These are phyloP conservation scores for Russula vinacea DNA, from an alignment of 768 basidiomycete species.

Conservation along the genomic window DNA sequence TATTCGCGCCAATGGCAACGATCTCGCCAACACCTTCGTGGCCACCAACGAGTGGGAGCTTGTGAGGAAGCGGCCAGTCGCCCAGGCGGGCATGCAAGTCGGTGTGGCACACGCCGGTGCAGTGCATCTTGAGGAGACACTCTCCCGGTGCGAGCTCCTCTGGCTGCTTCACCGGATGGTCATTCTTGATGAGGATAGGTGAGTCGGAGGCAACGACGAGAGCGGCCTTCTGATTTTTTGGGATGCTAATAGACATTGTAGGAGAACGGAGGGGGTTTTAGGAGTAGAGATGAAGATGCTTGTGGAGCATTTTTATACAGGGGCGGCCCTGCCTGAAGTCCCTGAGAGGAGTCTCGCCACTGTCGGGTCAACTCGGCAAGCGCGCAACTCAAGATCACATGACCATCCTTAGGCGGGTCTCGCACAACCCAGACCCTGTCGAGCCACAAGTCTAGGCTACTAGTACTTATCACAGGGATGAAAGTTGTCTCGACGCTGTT, in stretches of 20 bases:
- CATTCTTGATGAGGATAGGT: slow-evolving; percentile 37
- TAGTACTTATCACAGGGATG: too few relatives aligned
- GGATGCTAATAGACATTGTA: slow-evolving; percentile 37
- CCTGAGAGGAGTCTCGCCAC: too few relatives aligned
- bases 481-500: too few relatives aligned
- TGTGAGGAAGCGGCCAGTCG: slow-evolving; percentile 78
- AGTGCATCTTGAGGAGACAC: slow-evolving; percentile 71
- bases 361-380: too few relatives aligned
- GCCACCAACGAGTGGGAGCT: slow-evolving; percentile 69
- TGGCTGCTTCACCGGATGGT: slow-evolving; percentile 57
- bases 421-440: background rate
- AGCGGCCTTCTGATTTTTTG: slow-evolving; percentile 44
- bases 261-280: background rate
- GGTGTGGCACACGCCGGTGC: slow-evolving; percentile 84
- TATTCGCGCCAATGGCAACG: slow-evolving; percentile 73
- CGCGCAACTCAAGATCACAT: background rate
- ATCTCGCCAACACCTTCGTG: slow-evolving; percentile 77
- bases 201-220: slow-evolving; percentile 38
- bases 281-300: background rate
- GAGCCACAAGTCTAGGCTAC: too few relatives aligned
- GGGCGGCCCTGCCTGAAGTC: too few relatives aligned
- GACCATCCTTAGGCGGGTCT: background rate
- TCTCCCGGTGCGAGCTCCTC: slow-evolving; percentile 61
- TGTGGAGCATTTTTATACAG: slow-evolving; percentile 9
- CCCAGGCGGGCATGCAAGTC: slow-evolving; percentile 72